Percentiles rank a stretch among this genome's conserved stretches.
Evolutionary conservation across 2,329 filamentous ascomycete species (phyloP).

Genomic region (Tolypocladium nubicola): DNA sequence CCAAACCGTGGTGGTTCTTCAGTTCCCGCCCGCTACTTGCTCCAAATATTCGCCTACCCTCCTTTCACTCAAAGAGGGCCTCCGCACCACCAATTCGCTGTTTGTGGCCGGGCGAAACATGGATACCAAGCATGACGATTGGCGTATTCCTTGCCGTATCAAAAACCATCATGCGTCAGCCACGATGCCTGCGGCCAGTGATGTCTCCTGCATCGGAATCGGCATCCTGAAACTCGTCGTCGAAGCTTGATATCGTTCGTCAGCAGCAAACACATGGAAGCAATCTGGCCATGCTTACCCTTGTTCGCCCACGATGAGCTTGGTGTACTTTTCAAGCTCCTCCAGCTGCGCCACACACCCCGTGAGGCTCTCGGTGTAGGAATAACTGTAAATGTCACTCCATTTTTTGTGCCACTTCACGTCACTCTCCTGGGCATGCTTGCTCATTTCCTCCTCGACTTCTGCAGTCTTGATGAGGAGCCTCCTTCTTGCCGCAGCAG

Average conservation of each 20-base stretch:
- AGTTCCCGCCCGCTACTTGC: too few relatives aligned
- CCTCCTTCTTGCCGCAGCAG: constrained; percentile 39
- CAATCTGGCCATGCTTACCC: constrained; percentile 18
- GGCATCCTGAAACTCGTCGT: constrained; percentile 16
- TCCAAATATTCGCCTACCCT: too few relatives aligned
- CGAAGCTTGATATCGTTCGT: constrained; percentile 17
- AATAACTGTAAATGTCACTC: constrained; percentile 47
- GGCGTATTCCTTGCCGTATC: constrained; percentile 7
- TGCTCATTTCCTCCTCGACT: constrained; percentile 27
- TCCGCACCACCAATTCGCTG: too few relatives aligned
- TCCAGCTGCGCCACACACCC: constrained; percentile 44
- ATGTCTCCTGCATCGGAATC: constrained; percentile 11
- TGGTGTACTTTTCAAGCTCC: constrained; percentile 44
- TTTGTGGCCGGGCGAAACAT: background rate
- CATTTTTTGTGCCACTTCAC: constrained; percentile 32
- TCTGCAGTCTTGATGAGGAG: constrained; percentile 39
- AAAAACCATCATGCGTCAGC: background rate
- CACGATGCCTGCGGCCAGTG: background rate
- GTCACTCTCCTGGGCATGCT: constrained; percentile 9
- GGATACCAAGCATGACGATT: background rate
- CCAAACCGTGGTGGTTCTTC: too few relatives aligned
- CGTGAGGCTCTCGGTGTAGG: constrained; percentile 41
- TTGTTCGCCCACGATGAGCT: constrained; percentile 46
- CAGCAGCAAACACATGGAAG: background rate
- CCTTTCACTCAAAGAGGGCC: too few relatives aligned